A percentile compares a stretch with the other conserved stretches of the same genome.
phyloP scores from a whole-genome alignment of 2,329 filamentous ascomycete genomes.

The Pezicula radicicola region DNA sequence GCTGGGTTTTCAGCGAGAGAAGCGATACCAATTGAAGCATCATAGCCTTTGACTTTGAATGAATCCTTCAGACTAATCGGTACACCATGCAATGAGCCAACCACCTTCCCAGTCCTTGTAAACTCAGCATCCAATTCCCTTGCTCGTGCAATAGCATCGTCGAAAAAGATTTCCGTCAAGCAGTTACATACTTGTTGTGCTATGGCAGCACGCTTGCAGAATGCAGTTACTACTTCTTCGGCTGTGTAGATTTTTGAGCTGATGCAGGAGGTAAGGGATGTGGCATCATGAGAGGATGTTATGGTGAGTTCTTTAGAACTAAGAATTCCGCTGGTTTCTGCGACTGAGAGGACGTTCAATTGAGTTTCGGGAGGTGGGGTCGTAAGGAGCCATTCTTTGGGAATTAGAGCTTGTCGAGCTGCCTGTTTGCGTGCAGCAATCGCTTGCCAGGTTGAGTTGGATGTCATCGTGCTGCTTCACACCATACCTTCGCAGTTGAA shows the following conservation, averaged over 20 bases:
- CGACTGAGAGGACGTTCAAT: constrained; percentile 20
- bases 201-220: constrained; percentile 47
- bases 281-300: constrained; percentile 26
- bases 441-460: constrained; percentile 10
- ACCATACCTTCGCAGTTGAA: no score
- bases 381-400: constrained; percentile 22
- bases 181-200: constrained; percentile 45
- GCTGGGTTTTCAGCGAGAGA: constrained; percentile 50
- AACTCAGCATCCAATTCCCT: constrained; percentile 41
- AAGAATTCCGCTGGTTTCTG: constrained; percentile 20
- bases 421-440: constrained; percentile 23
- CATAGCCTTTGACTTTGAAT: constrained; percentile 50
- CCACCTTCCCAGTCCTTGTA: constrained; percentile 33
- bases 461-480: no score
- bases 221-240: constrained; percentile 40
- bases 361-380: constrained; percentile 12
- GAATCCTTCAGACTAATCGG: constrained; percentile 59
- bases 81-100: constrained; percentile 61
- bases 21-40: constrained; percentile 54
- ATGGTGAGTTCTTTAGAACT: constrained; percentile 21
- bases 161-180: constrained; percentile 47
- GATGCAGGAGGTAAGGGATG: constrained; percentile 20
- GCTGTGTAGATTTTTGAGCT: constrained; percentile 17
- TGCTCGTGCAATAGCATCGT: constrained; percentile 41
- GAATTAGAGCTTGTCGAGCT: constrained; percentile 22